Evolutionary conservation across 139 green algal genomes (phyloP), one percentile per base, ranked within the genome.

Genomic region (Eudorina sp.): DNA sequence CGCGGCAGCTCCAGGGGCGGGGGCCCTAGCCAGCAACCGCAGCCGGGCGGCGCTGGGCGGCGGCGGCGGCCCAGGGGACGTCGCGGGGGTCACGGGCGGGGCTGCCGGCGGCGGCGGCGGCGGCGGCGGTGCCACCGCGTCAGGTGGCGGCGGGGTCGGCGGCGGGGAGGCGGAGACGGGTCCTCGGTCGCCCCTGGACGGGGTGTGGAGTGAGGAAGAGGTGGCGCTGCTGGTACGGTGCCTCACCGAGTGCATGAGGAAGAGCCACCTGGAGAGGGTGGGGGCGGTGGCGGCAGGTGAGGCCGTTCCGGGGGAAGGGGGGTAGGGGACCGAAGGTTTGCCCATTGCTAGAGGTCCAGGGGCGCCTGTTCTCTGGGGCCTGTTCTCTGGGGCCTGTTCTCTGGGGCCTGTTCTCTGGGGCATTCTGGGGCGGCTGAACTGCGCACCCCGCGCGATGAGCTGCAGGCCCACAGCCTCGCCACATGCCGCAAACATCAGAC

Each of bases 141-240:
- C 16, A 5, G 55, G 55, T 19, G 55, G 55, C 55, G 19, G 55
- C 55, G 55, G 62, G 14, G 19, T 19, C n/a, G 27, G 5, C n/a
- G 41, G 4, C n/a, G 62, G 14, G 29, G 62, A 72, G 62, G 29
- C 62, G 6, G 62, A 72, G 62, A 7, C n/a, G 62, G 34, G n/a
- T n/a, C n/a, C 7, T 18, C 29, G 29, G 14, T n/a, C 40, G 38
- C 21, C 77, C 38, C 13, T 85, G 19, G 81, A 87, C 21, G 62
- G 64, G 29, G 81, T 87, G n/a, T 87, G 81, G 81, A n/a, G 27
- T 2, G 81, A 78, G 43, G 81, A 66, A 2, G 81, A 87, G 25
- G 29, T 87, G 31, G n/a, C 18, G 7, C 62, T 64, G 64, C 31
- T 87, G 41, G 19, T 29, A 0, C 19, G 31, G 11, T 66, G 45